These are phyloP conservation scores for Candida endomychidarum DNA, from an alignment of 805 yeast genomes.

Conservation along the genomic window DNA sequence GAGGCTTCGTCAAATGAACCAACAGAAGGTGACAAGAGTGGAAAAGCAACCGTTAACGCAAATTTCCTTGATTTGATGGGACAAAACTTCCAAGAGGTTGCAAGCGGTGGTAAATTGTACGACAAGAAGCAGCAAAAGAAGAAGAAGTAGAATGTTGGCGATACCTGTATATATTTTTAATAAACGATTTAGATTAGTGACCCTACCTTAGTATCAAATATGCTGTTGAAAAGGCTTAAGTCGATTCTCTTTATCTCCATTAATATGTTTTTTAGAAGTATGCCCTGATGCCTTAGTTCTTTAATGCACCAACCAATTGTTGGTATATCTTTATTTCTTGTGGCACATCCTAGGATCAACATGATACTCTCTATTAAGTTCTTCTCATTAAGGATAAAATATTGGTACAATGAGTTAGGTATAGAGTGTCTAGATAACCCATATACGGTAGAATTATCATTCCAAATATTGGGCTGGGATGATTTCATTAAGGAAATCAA, in stretches of 20 bases:
- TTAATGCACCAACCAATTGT: conserved; percentile 29
- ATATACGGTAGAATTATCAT: background rate
- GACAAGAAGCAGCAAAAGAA: conserved; percentile 48
- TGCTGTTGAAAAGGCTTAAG: background rate
- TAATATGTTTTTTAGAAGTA: conserved; percentile 18
- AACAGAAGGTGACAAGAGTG: conserved; percentile 8
- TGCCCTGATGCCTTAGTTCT: conserved; percentile 31
- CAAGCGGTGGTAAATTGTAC: conserved; percentile 53
- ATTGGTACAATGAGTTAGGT: conserved; percentile 6
- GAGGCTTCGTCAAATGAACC: conserved; percentile 18
- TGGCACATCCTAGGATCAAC: conserved; percentile 24
- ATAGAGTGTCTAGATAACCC: conserved; percentile 6
- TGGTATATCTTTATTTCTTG: conserved; percentile 21
- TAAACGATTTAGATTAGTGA: background rate
- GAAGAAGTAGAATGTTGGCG: conserved; percentile 17
- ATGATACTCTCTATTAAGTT: conserved; percentile 21
- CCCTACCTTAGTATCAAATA: background rate
- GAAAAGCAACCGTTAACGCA: conserved; percentile 26
- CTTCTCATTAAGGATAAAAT: conserved; percentile 9
- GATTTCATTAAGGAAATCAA: background rate
- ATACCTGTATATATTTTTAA: conserved; percentile 7
- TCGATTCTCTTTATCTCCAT: background rate
- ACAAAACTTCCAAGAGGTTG: conserved; percentile 53
- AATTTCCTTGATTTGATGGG: conserved; percentile 63
- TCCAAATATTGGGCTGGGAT: background rate